Conservation (phyloP, 192 early-diverging fungal genomes). For the Backusella tarrabulga region DNA sequence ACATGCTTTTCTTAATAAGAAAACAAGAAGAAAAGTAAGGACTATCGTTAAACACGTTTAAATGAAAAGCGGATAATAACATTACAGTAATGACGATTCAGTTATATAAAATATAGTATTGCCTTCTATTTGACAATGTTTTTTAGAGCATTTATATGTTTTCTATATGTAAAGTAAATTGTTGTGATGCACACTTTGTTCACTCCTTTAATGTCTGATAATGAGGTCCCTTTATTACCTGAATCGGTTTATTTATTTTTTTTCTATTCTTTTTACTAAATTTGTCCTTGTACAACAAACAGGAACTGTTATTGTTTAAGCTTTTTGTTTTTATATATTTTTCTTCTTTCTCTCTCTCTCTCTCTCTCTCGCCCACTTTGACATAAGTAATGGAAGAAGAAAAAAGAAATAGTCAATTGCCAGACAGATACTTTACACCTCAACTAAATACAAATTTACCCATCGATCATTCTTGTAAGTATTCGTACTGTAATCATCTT, state of each 20-base stretch:
- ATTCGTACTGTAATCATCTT: neutral
- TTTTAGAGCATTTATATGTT: neutral
- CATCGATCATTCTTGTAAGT: neutral
- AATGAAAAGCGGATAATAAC: neutral
- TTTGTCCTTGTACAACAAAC: neutral
- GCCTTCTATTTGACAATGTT: neutral
- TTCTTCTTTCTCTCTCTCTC: neutral
- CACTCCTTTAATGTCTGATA: constrained; percentile 1
- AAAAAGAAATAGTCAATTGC: neutral
- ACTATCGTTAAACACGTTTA: neutral
- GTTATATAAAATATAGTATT: neutral
- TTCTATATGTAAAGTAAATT: neutral
- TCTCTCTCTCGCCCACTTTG: neutral
- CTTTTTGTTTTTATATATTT: neutral
- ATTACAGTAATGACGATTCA: neutral
- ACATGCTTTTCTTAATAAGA: neutral
- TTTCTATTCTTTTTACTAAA: neutral
- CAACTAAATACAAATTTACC: neutral
- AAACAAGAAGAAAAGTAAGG: neutral
- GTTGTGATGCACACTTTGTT: neutral
- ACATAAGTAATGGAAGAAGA: neutral
- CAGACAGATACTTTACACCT: neutral
- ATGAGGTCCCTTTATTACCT: neutral
- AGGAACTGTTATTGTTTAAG: neutral
- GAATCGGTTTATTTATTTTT: neutral